phyloP scores from a whole-genome alignment of 208 protist genomes.

The Trypanosoma avium region DNA sequence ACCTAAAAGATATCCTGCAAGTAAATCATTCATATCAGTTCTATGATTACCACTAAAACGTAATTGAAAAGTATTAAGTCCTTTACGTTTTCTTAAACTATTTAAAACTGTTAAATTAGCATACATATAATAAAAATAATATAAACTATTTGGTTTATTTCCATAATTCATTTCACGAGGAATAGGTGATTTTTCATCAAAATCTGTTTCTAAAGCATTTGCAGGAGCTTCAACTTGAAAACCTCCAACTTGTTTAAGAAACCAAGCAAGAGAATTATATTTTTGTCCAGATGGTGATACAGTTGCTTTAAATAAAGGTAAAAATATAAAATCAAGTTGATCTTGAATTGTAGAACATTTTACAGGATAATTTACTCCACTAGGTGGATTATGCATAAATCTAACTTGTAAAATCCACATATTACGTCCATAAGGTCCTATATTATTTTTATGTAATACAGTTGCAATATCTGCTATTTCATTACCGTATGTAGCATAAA shows the following conservation, averaged over 20 bases:
- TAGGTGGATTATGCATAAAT: slow-evolving; percentile 62
- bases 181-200: slow-evolving; percentile 44
- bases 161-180: slow-evolving; percentile 65
- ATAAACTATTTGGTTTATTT: slow-evolving; percentile 94
- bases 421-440: slow-evolving; percentile 80
- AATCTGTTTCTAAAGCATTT: slow-evolving; percentile 50
- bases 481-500: slow-evolving; percentile 66
- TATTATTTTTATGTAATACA: slow-evolving; percentile 40
- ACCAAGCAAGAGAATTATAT: slow-evolving; percentile 82
- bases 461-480: slow-evolving; percentile 71
- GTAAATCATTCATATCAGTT: slow-evolving; percentile 86
- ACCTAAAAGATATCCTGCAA: slow-evolving; percentile 93
- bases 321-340: slow-evolving; percentile 96
- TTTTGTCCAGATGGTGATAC: slow-evolving; percentile 66
- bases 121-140: slow-evolving; percentile 98
- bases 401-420: slow-evolving; percentile 95
- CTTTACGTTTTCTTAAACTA: slow-evolving; percentile 73
- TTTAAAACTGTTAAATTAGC: slow-evolving; percentile 97
- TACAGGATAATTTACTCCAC: slow-evolving; percentile 33
- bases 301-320: slow-evolving; percentile 97
- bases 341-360: slow-evolving; percentile 90
- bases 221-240: slow-evolving; percentile 83
- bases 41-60: slow-evolving; percentile 92
- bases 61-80: slow-evolving; percentile 84
- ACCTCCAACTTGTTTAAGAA: slow-evolving; percentile 90